Conservation (phyloP, 2,329 filamentous ascomycete genomes). For the Ceratocystis diversiconidia region DNA sequence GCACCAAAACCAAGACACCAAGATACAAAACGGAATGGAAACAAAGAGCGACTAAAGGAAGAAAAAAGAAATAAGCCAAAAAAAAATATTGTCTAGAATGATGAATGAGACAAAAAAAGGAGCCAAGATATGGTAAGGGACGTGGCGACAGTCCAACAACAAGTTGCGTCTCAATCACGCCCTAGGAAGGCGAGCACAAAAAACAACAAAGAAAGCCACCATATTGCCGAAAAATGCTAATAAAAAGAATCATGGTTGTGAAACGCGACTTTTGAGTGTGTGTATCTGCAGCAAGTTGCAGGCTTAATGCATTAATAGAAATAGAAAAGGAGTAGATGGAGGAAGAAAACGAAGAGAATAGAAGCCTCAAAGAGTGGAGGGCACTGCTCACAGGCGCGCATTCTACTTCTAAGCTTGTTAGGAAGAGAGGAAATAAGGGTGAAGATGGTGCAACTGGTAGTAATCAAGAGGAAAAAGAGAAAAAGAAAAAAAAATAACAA, state of each 20-base stretch:
- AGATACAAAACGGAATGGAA: neutral
- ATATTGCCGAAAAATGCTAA: neutral
- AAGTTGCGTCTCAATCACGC: too few species aligned
- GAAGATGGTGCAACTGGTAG: slow-evolving; percentile 7
- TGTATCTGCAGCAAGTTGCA: slow-evolving; percentile 3
- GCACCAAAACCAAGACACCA: slow-evolving; percentile 7
- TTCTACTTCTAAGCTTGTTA: neutral
- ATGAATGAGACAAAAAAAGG: too few species aligned
- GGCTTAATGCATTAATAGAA: slow-evolving; percentile 3
- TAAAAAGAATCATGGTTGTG: neutral
- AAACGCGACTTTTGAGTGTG: slow-evolving; percentile 10
- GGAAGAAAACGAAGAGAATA: neutral
- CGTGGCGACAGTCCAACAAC: too few species aligned
- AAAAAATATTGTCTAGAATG: too few species aligned
- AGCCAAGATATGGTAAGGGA: too few species aligned
- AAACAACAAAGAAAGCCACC: neutral
- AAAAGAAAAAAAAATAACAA: neutral
- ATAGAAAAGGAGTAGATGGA: slow-evolving; percentile 1
- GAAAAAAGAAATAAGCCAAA: neutral
- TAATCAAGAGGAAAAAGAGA: neutral
- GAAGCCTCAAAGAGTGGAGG: neutral
- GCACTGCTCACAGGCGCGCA: neutral
- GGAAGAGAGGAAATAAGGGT: neutral
- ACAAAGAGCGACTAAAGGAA: neutral
- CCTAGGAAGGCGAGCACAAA: neutral